Evolutionary conservation across 768 basidiomycete genomes (phyloP), one percentile per base, ranked within the genome.

Genomic region (Phaeotremella skinneri): DNA sequence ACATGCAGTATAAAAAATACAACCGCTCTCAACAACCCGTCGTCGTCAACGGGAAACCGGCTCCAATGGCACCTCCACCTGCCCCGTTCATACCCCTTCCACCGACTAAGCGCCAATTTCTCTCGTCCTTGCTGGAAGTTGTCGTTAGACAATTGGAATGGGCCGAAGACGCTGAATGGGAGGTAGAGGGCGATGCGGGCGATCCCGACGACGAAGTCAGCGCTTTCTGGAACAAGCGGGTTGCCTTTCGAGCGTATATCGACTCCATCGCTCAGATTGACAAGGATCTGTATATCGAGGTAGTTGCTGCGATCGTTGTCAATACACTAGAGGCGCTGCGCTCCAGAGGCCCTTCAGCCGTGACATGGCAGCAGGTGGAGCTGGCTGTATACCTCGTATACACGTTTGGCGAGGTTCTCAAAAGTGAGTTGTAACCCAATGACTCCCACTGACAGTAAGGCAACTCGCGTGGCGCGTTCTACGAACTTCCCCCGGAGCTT

Each of bases 351-450:
- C 85, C 88, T 0, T 76, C 83, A 0, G 73, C 81, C 17, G 76
- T 96, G 32, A 83, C 88, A 59, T 98, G 96, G 96, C 85, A 91
- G 66, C 87, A 93, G 63, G 90, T 89, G 2, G 96, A 99, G 76
- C 82, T 98, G 20, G 91, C 90, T 0, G 80, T 94, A n/a, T 91
- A 91, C 75, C 82, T 98, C 25, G 85, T 97, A 9, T 97, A 86
- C 72, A 88, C 94, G 31, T 98, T 90, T 68, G 94, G 94, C 42
- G 92, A 96, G 75, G 85, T 94, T 65, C 67, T 72, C 31, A 94
- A 91, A 81, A 84, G 93, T 91, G 58, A 52, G 86, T 72, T 16
- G 0, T 49, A 31, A 11, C 26, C 21, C 17, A 20, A 45, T 1
- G 20, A 29, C 23, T 4, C n/a, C 4, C 20, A 55, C 55, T 59